Evolutionary conservation across 2,329 filamentous ascomycete genomes (phyloP), one percentile per base, ranked within the genome.

Genomic region (Pyrenochaeta sp.): DNA sequence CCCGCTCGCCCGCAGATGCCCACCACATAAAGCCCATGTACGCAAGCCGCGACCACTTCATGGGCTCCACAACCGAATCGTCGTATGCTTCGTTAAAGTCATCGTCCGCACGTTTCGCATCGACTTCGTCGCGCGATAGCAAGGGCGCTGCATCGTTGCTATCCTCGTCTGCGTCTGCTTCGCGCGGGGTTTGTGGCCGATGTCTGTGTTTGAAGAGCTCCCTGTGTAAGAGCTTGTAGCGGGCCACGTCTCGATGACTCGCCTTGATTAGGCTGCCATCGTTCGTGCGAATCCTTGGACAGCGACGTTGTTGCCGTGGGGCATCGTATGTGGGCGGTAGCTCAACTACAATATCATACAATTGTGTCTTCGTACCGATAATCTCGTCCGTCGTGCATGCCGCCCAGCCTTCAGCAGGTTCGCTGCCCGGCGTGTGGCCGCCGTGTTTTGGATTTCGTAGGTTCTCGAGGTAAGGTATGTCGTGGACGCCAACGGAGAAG

Each of bases 381-480:
- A 99, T 95, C 72, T 91, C 94, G 79, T 99, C 95, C 1, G 94
- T 98, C 2, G 94, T 97, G 77, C 93, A 97, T 12, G 94, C 95
- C 58, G 97, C 89, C 93, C 93, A 99, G 39, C 93, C 91, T 34
- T 32, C 83, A 83, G 25, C 79, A 9, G 57, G 39, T 32, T 63
- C 74, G 42, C 86, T 83, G 25, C 82, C 84, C 2, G 60, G 51
- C 19, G 66, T 60, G 36, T 79, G 77, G 15, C 77, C 71, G 10
- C 76, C 74, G 45, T 77, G 58, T 55, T 68, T 71, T 46, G 71
- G 54, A 0, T 57, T 60, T 30, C 83, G 83, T 62, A 90, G 84
- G 54, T 87, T 82, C 65, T 88, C 83, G 5, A 98, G 84, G 55
- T 90, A 88, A 5, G 91, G 87, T 49, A 99, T 97, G 72, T 99